Evolutionary conservation across 2,329 filamentous ascomycete species (phyloP), one percentile per base, ranked within the genome.

Genomic region (Neospermospora avenae): DNA sequence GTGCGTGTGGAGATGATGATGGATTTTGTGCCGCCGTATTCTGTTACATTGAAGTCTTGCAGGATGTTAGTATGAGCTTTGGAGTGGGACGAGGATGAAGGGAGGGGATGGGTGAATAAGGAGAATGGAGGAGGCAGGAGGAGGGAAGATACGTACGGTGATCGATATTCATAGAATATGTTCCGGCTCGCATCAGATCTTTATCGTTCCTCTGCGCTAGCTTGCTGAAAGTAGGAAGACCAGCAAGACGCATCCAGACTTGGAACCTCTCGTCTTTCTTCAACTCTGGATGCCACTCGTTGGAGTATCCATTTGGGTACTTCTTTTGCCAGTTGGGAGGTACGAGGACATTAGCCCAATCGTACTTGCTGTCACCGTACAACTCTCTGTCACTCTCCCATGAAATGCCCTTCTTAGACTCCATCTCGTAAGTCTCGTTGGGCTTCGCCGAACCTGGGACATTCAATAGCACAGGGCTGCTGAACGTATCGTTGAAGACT

Each of bases 181-280:
- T 84, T 28, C 93, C 95, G 16, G 77, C 72, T 35, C 73, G 70
- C 88, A 99, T 88, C 0, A 77, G 73, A 1, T 81, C 77, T 0
- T 79, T 80, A 72, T 96, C 88, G 71, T 97, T 97, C 61, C 92
- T 84, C 74, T 88, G 84, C 48, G 91, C 91, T 49, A 99, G 80
- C 78, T 99, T 99, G 82, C 90, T 96, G 74, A 99, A 99, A 4
- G 88, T 89, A 0, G 95, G 95, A 69, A 98, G 78, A 60, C 93
- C 95, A 24, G 95, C 95, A 1, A 96, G 96, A 69, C 95, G 87
- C 95, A 99, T 99, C 95, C 95, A 99, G 22, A 98, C 93, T 77
- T 97, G 93, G 74, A 99, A 96, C 45, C 86, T 85, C 74, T 96
- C 89, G 77, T 91, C 87, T 0, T 85, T 77, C 64, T 87, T 81